Base-by-base conservation (phyloP, 164 flowering plant genomes). In the Piper betle region DNA sequence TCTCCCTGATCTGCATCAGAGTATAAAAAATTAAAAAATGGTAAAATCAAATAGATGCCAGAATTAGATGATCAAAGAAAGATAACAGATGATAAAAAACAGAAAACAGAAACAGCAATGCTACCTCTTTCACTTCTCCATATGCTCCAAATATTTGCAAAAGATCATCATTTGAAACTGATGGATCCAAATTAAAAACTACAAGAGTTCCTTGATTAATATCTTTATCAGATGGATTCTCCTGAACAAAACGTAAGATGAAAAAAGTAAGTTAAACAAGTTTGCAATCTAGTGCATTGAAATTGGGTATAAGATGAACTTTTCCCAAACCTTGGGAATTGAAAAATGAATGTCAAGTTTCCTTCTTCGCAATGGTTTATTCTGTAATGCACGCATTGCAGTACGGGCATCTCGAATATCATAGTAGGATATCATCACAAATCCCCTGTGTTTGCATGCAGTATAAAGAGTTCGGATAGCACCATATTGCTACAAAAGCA, bases 311-410 rank as follows among this genome's bases (percentile, higher is more conserved):
- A 55, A 39, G 4, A 2, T 25, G 52, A 11, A 37, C 41, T 60
- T 48, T 39, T 5, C 39, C 50, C 62, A 46, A 65, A 94, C 97
- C 96, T 94, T 94, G 1, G 99, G 97, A 73, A 91, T 94, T 55
- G 99, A 94, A 68, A 94, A 94, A 75, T 94, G 99, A 74, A 94
- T 94, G 69, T 94, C 99, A 61, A 94, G 92, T 70, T 91, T 94
- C 72, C 99, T 91, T 68, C 97, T 75, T 5, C 97, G 71, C 55
- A 94, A 60, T 11, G 99, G 97, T 77, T 88, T 94, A 68, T 91
- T 88, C 63, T 94, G 99, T 39, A 94, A 71, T 33, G 84, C 80
- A 53, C 97, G 93, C 99, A 94, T 94, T 33, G 99, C 99, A 63
- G 88, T 82, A 71, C 99, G 81, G 66, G 99, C 97, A 72, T 86